Conservation (phyloP, 345 rosid species). For the Leavenworthia alabamica region DNA sequence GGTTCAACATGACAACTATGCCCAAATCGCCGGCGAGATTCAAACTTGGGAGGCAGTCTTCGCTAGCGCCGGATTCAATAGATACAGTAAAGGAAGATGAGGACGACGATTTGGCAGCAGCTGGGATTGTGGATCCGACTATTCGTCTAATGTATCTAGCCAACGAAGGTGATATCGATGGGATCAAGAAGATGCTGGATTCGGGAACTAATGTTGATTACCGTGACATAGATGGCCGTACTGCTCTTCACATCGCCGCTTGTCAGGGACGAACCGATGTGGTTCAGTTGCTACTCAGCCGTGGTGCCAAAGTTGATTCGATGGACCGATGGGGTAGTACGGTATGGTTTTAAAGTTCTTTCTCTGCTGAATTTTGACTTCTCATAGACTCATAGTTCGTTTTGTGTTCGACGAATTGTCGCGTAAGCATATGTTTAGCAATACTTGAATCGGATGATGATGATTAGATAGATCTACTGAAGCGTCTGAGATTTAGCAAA, state of each 20-base stretch:
- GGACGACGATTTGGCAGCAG: conserved; percentile 38
- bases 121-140: conserved; percentile 41
- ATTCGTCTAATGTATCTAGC: conserved; percentile 69
- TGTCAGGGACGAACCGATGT: conserved; percentile 66
- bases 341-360: conserved; percentile 19
- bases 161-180: conserved; percentile 67
- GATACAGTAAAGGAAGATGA: conserved; percentile 18
- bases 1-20: conserved; percentile 21
- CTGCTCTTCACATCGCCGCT: conserved; percentile 73
- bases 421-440: no score
- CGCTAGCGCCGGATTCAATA: conserved; percentile 45
- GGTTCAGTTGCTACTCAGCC: conserved; percentile 37
- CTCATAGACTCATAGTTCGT: conserved; percentile 12
- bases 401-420: conserved; percentile 23
- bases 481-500: no score
- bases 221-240: conserved; percentile 60
- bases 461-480: no score
- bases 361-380: background rate
- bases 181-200: conserved; percentile 50
- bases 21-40: conserved; percentile 46
- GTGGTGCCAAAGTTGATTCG: conserved; percentile 42
- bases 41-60: conserved; percentile 54
- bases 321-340: conserved; percentile 66
- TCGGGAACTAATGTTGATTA: conserved; percentile 66
- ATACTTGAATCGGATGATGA: background rate